Percentiles rank a stretch among this genome's conserved stretches.
phyloP scores from a whole-genome alignment of 495 filamentous ascomycete species.

The Oleoguttula mirabilis region DNA sequence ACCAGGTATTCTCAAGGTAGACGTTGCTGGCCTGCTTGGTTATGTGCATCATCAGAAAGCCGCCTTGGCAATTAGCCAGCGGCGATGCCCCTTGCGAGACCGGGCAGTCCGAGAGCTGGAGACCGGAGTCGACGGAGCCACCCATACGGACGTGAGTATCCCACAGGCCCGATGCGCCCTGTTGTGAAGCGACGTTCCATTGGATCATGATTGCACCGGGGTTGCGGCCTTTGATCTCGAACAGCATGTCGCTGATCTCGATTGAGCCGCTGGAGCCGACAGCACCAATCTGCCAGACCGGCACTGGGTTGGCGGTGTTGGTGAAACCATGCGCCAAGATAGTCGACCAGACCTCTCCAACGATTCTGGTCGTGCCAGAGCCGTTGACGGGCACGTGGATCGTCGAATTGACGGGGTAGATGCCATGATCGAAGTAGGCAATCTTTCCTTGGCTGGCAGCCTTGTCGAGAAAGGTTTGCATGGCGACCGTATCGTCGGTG shows the following conservation, averaged over 20 bases:
- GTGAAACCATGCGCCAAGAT: conserved; percentile 50
- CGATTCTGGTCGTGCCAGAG: conserved; percentile 31
- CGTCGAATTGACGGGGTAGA: conserved; percentile 30
- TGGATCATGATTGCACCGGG: conserved; percentile 63
- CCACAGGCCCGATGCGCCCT: conserved; percentile 33
- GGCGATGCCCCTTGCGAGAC: conserved; percentile 20
- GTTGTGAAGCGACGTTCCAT: conserved; percentile 49
- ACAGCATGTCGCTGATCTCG: conserved; percentile 51
- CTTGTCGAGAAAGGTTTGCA: conserved; percentile 30
- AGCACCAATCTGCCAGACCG: conserved; percentile 52
- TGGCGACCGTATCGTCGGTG: conserved; percentile 51
- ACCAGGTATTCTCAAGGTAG: conserved; percentile 35
- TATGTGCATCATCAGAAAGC: conserved; percentile 31
- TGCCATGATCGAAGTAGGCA: conserved; percentile 35
- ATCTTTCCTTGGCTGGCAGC: conserved; percentile 37
- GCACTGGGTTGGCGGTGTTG: conserved; percentile 48
- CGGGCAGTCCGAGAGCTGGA: conserved; percentile 29
- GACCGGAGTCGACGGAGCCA: conserved; percentile 32
- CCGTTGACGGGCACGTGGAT: conserved; percentile 28
- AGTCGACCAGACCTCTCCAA: conserved; percentile 46
- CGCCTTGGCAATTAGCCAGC: conserved; percentile 35
- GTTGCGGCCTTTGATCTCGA: conserved; percentile 47
- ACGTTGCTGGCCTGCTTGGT: conserved; percentile 22
- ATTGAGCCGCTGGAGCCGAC: conserved; percentile 36
- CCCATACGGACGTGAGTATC: conserved; percentile 39